A percentile compares a stretch with the other conserved stretches of the same genome.
These are phyloP conservation scores for Xylaria curta DNA, from an alignment of 495 filamentous ascomycete genomes.

Conservation along the genomic window DNA sequence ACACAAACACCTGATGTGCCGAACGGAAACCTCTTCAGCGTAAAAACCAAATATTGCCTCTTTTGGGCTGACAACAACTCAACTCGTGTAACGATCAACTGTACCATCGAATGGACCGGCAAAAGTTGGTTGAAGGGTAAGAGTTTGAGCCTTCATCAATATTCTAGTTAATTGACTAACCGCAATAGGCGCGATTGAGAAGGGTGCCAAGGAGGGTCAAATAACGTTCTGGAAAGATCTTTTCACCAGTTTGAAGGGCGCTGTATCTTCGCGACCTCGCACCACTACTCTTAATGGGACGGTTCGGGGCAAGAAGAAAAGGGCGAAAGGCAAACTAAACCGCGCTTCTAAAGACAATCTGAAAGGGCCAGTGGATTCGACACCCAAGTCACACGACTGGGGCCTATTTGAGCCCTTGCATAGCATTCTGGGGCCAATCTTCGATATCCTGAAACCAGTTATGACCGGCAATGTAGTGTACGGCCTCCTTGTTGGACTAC, in stretches of 20 bases:
- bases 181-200: constrained; percentile 81
- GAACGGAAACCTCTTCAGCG: constrained; percentile 86
- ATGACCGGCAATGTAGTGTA: constrained; percentile 72
- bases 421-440: constrained; percentile 70
- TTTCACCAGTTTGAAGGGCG: constrained; percentile 71
- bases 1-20: constrained; percentile 97
- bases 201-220: constrained; percentile 92
- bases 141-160: constrained; percentile 12
- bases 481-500: constrained; percentile 63
- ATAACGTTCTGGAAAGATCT: constrained; percentile 78
- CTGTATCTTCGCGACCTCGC: constrained; percentile 69
- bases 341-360: constrained; percentile 48
- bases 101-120: constrained; percentile 91
- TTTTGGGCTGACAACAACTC: constrained; percentile 86
- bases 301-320: constrained; percentile 59
- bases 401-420: constrained; percentile 81
- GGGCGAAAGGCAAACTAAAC: constrained; percentile 63
- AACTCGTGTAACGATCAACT: constrained; percentile 84
- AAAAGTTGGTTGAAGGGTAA: constrained; percentile 98
- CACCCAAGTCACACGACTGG: constrained; percentile 64
- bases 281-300: constrained; percentile 48
- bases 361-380: constrained; percentile 53
- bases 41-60: constrained; percentile 93
- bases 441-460: constrained; percentile 72
- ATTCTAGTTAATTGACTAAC: constrained; percentile 12